These are phyloP conservation scores for Geotrichum bryndzae DNA, from an alignment of 1,139 yeast genomes.

Conservation along the genomic window DNA sequence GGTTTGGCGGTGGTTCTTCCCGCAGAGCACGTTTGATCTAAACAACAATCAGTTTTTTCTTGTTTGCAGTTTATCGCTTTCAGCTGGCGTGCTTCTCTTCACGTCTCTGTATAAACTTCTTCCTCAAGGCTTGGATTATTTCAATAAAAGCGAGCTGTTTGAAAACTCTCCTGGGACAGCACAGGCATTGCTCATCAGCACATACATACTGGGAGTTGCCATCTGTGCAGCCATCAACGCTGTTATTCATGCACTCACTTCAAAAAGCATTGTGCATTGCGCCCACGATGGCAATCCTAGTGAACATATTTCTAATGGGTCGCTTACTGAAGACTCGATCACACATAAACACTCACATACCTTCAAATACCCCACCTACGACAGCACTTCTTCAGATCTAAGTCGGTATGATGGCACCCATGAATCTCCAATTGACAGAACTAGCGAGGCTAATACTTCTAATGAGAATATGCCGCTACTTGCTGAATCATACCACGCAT, in stretches of 20 bases:
- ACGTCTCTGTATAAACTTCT: conserved; percentile 69
- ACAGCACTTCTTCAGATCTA: neutral
- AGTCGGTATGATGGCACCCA: neutral
- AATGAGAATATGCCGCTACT: conserved; percentile 14
- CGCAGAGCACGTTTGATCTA: conserved; percentile 41
- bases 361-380: conserved; percentile 17
- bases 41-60: conserved; percentile 56
- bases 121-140: conserved; percentile 53
- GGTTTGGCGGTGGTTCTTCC: conserved; percentile 40
- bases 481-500: neutral
- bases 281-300: conserved; percentile 44
- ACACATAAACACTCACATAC: conserved; percentile 17
- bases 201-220: conserved; percentile 54
- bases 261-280: conserved; percentile 83
- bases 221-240: conserved; percentile 57
- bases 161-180: conserved; percentile 25
- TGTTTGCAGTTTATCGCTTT: conserved; percentile 59
- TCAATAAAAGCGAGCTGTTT: conserved; percentile 28
- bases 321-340: conserved; percentile 31
- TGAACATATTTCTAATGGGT: conserved; percentile 56
- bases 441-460: conserved; percentile 1
- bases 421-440: neutral
- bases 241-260: conserved; percentile 64
- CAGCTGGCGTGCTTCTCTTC: conserved; percentile 62
- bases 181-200: conserved; percentile 42